Conservation (phyloP, 768 basidiomycete genomes). For the Fistulinella prunicolor region DNA sequence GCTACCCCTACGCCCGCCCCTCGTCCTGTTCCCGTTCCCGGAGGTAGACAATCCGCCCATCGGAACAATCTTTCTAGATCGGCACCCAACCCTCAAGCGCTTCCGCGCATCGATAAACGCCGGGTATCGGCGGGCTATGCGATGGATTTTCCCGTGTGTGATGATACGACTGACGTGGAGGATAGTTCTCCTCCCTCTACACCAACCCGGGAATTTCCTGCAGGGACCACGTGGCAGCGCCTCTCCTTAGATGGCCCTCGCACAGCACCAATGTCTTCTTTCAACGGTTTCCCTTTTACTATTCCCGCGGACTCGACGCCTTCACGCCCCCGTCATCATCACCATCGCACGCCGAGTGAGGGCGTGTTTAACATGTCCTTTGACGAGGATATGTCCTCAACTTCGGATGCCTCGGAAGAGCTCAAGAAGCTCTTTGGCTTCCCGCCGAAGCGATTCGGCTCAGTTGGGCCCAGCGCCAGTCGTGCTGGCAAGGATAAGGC, state of each 20-base stretch:
- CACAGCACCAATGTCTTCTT: conserved; percentile 48
- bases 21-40: conserved; percentile 53
- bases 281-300: conserved; percentile 41
- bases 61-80: conserved; percentile 45
- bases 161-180: conserved; percentile 59
- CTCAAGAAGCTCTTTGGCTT: conserved; percentile 34
- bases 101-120: conserved; percentile 29
- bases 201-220: conserved; percentile 45
- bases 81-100: conserved; percentile 44
- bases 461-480: conserved; percentile 25
- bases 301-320: conserved; percentile 34
- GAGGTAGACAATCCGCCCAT: conserved; percentile 12
- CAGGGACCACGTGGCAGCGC: conserved; percentile 32
- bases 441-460: conserved; percentile 28
- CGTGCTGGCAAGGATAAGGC: conserved; percentile 33
- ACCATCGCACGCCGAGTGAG: conserved; percentile 65
- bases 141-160: conserved; percentile 63
- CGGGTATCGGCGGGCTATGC: conserved; percentile 32
- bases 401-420: conserved; percentile 40
- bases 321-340: conserved; percentile 37
- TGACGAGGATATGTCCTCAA: conserved; percentile 56
- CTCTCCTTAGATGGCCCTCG: conserved; percentile 41
- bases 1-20: conserved; percentile 37
- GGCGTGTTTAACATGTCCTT: conserved; percentile 74
- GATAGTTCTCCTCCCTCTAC: conserved; percentile 48